Evolutionary conservation across 2,329 filamentous ascomycete species (phyloP), one percentile per base, ranked within the genome.

Genomic region (Penicillium paneum): DNA sequence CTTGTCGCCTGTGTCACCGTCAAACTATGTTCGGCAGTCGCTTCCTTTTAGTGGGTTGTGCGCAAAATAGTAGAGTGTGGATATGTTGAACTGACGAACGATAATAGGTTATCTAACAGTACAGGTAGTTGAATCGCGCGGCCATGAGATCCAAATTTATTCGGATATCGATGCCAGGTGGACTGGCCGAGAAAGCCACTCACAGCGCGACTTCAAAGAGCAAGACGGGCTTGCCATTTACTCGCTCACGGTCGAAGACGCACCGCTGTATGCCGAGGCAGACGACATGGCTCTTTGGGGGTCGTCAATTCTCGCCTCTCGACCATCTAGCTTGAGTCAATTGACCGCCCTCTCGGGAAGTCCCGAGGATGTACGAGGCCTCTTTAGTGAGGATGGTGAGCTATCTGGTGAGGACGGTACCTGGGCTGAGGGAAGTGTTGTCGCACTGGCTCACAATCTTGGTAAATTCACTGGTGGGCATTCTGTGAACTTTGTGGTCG

Each of bases 111-210:
- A 76, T 52, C 60, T 78, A 48, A 78, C 74, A 0, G 72, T 77
- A 15, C 65, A 69, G 19, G 66, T 70, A 1, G 62, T 61, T 5
- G 62, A 54, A 2, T 58, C 57, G 5, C 56, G 58, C 17, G 62
- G 56, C 15, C 63, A 67, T 38, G 56, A 62, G 10, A 66, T 78
- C 13, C 74, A 78, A 49, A 59, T 78, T 3, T 77, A 75, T 54
- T 74, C 72, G 1, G 73, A 74, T 54, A 76, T 78, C 28, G 76
- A 78, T 56, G 73, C 71, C 19, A 70, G 70, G 43, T 78, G 75
- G 74, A 69, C 73, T n/a, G 76, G 75, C 11, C 65, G 64, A 19
- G 62, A 65, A 40, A 56, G 56, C 29, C 64, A 54, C 12, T 66
- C 67, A 11, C 54, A 54, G 13, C 49, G 64, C 13, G 55, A 49